Base-by-base conservation (phyloP, 192 early-diverging fungal genomes). In the Rhizophagus prolifer region DNA sequence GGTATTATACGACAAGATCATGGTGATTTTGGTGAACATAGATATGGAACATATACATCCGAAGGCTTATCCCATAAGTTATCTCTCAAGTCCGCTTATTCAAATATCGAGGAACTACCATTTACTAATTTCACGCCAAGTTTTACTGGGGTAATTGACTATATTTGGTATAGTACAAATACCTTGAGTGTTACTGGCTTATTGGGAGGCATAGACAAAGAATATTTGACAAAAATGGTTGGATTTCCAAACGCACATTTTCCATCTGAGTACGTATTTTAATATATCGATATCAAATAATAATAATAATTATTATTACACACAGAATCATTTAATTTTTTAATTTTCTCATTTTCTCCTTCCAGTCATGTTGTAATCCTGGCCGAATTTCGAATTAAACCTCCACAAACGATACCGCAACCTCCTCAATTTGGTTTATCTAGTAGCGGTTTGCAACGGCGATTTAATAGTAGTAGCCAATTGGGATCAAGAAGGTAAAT, bases 161-260 rank as follows among this genome's bases (percentile, higher is more conserved):
- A 97, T 79, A 93, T 99, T 65, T 99, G 94, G 92, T 95, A 95
- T 83, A 87, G 91, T 6, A 91, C 86, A 21, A 90, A 89, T 41
- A 90, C 91, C 26, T 83, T 97, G 25, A 86, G 82, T 14, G 90
- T 95, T 10, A 88, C 93, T 12, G 95, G 95, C 6, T 76, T 98
- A 16, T 78, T 99, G 73, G 92, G 92, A 14, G 87, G 88, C 58
- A 82, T 99, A 9, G 97, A 99, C 71, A 88, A 88, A 62, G 89
- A 90, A 75, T 97, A 97, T 82, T 78, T 92, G 60, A 82, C 80
- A 23, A 89, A 90, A 58, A 84, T 82, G 3, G 96, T 99, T 50
- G 96, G 97, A 14, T 97, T 98, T 83, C 97, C 97, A 19, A 96
- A 96, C 74, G 86, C 92, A 1, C 95, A 99, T 79, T 90, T 91